Base-by-base conservation (phyloP, 108 stramenopile genomes). In the Skeletonema potamos region DNA sequence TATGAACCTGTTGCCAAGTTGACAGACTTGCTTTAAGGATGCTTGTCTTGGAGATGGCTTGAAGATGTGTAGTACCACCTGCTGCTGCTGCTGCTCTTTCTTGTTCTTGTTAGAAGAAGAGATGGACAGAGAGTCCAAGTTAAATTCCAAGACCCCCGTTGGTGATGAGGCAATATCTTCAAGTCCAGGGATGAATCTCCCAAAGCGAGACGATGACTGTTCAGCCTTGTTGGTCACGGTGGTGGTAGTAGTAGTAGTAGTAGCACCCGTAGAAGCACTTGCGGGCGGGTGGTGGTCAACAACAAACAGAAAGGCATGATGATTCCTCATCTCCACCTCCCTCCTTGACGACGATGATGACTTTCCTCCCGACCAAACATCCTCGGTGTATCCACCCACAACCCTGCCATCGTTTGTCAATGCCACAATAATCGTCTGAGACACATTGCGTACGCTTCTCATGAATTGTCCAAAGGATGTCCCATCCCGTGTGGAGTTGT, bases 21-120 rank as follows among this genome's bases (percentile, higher is more conserved):
- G 71, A 51, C 71, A 72, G 1, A 56, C 61, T 64, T 72, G 71
- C 46, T 63, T 72, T 27, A 72, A 72, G 24, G 58, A 24, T 1
- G 58, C 15, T 9, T 33, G 39, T 70, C 15, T 29, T 6, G 36
- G 30, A 54, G 59, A 37, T 17, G 71, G 33, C 62, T 55, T 72
- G 34, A 62, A 26, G 27, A 72, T 72, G 24, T 72, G 61, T 3
- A 72, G 29, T 12, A 2, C 3, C 15, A n/a, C n/a, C n/a, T n/a
- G n/a, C n/a, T n/a, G n/a, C n/a, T 12, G 22, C 17, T 2, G 32
- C 4, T 33, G 2, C 28, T 59, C 32, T 12, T 46, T n/a, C 3
- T 18, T 27, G 10, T 37, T 54, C 29, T 46, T 34, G 11, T 55
- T 27, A 15, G 71, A 10, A 15, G 71, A 10, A 15, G 32, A 18